These are phyloP conservation scores for Podila epigama DNA, from an alignment of 192 early-diverging fungal species.

Conservation along the genomic window DNA sequence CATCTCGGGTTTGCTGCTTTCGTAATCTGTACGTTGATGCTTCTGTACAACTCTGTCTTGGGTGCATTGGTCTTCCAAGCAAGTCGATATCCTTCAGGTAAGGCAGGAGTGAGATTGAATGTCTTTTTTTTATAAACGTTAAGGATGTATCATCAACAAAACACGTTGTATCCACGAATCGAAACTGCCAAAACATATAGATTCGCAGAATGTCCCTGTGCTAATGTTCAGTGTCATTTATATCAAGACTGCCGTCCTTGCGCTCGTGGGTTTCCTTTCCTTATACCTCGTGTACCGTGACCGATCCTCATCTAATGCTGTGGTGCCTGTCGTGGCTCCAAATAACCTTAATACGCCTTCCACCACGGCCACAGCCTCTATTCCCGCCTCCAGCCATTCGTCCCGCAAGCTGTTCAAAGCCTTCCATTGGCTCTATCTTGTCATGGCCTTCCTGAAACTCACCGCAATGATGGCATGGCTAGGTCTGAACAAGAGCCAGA, in stretches of 20 bases:
- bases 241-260: background rate
- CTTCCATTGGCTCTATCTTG: slow-evolving; percentile 4
- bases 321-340: too few species aligned
- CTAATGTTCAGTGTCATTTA: slow-evolving; percentile 6
- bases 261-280: slow-evolving; percentile 4
- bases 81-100: slow-evolving; percentile 23
- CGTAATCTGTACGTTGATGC: slow-evolving; percentile 9
- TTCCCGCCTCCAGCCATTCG: background rate
- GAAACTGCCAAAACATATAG: background rate
- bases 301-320: background rate
- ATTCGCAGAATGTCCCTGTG: background rate
- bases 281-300: background rate
- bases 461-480: slow-evolving; percentile 19
- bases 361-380: background rate
- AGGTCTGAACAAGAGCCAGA: slow-evolving; percentile 21
- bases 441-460: slow-evolving; percentile 1
- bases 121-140: background rate
- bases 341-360: too few species aligned
- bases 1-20: slow-evolving; percentile 1
- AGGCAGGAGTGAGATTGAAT: background rate
- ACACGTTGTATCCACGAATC: background rate
- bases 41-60: slow-evolving; percentile 15
- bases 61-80: slow-evolving; percentile 26
- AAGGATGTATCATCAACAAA: too few species aligned
- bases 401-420: slow-evolving; percentile 3